Percentiles rank a stretch among this genome's conserved stretches.
phyloP scores from a whole-genome alignment of 441 rosid genomes.

The Hura crepitans region DNA sequence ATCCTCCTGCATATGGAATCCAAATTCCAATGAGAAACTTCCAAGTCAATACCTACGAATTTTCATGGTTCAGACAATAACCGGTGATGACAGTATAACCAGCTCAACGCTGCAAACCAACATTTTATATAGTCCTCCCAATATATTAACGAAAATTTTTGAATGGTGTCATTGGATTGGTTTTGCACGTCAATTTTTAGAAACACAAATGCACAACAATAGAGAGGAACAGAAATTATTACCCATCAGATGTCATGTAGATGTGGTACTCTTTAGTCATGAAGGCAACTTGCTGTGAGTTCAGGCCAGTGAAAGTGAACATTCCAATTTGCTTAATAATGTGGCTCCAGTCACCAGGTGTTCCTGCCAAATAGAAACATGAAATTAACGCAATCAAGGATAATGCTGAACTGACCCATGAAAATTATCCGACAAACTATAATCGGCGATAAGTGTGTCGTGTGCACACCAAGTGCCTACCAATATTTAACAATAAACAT shows the following conservation, averaged over 20 bases:
- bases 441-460: neutral
- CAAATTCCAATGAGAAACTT: constrained; percentile 6
- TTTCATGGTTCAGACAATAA: neutral
- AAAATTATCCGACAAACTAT: neutral
- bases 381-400: neutral
- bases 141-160: neutral
- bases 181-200: neutral
- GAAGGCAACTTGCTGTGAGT: constrained; percentile 65
- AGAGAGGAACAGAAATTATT: constrained; percentile 15
- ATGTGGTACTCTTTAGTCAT: constrained; percentile 86
- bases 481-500: neutral
- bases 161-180: neutral
- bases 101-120: neutral
- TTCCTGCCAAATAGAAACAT: constrained; percentile 41
- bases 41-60: neutral
- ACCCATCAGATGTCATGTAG: constrained; percentile 96
- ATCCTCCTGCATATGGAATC: constrained; percentile 60
- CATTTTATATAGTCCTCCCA: neutral
- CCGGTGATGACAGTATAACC: neutral
- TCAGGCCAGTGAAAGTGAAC: constrained; percentile 92
- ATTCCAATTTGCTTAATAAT: constrained; percentile 89
- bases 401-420: neutral
- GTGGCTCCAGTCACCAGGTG: constrained; percentile 99
- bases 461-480: neutral
- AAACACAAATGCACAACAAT: neutral